phyloP scores from a whole-genome alignment of 345 rosid species.

The Reutealis trisperma region DNA sequence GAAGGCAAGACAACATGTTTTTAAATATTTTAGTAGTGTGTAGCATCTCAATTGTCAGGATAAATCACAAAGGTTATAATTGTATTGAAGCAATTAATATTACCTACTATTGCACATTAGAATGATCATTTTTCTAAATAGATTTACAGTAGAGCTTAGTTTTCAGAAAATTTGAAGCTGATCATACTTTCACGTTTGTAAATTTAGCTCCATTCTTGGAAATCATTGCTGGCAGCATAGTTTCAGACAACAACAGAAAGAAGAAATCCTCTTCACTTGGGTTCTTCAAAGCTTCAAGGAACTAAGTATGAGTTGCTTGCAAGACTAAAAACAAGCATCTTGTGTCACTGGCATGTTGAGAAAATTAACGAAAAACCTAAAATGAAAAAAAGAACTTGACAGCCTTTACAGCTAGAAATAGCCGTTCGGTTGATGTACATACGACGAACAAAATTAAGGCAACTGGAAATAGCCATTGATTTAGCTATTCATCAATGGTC shows the following conservation, averaged over 20 bases:
- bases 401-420: slow-evolving; percentile 42
- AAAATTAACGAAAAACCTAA: slow-evolving; percentile 5
- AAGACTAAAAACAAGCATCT: neutral
- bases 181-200: neutral
- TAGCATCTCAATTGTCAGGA: too few species aligned
- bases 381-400: neutral
- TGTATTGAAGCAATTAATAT: too few species aligned
- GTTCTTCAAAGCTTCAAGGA: neutral
- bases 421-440: slow-evolving; percentile 10
- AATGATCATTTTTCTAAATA: too few species aligned
- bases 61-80: too few species aligned
- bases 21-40: too few species aligned
- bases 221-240: neutral
- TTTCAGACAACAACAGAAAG: too few species aligned
- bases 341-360: slow-evolving; percentile 28
- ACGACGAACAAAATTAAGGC: slow-evolving; percentile 8
- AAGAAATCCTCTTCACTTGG: neutral
- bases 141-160: too few species aligned
- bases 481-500: slow-evolving; percentile 11
- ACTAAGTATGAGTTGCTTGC: neutral
- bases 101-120: too few species aligned
- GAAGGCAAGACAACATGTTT: too few species aligned
- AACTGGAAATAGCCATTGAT: neutral
- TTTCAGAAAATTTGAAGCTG: too few species aligned
- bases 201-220: neutral